Base-by-base conservation (phyloP, 371 early-diverging fungal species). In the Lichtheimia ornata region DNA sequence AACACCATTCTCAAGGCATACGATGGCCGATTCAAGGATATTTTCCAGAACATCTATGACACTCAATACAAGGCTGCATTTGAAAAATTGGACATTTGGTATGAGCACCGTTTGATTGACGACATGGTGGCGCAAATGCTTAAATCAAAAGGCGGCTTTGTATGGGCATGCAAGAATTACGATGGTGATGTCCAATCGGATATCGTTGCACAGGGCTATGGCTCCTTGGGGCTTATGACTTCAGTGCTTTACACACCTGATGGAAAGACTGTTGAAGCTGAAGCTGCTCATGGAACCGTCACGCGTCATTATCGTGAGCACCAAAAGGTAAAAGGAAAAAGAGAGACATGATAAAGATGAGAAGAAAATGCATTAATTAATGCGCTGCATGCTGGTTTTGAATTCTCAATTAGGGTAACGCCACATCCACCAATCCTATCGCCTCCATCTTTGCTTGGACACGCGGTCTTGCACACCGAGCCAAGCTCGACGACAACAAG, bases 381-480 rank as follows among this genome's bases (percentile, higher is more conserved):
- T 40, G 15, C 44, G 20, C 0, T 42, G 6, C 12, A 30, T 9
- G 40, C n/a, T 64, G 12, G 55, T 40, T 51, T 47, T 58, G 35
- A 43, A 27, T 49, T 22, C 18, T 59, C 27, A 12, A 20, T n/a
- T 47, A 77, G 78, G 92, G 93, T 60, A 84, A 86, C 66, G 81
- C 86, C 64, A 93, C 93, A 4, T 91, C 91, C 14, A 97, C 98
- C 66, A 97, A 97, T 87, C 95, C 98, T 1, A 93, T 97, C 61
- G 97, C 98, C 3, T 91, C 91, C 51, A 97, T 97, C 81, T 97
- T 95, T 78, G 97, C 98, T 22, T 97, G 98, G 98, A 91, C 97
- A 44, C 91, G 97, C 57, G 98, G 98, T 58, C 82, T 97, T 47
- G 88, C 86, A 11, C 98, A 97, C 73, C 93, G 98, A 60, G 97